phyloP scores from a whole-genome alignment of 371 early-diverging fungal species.

The Nematocida sp. region DNA sequence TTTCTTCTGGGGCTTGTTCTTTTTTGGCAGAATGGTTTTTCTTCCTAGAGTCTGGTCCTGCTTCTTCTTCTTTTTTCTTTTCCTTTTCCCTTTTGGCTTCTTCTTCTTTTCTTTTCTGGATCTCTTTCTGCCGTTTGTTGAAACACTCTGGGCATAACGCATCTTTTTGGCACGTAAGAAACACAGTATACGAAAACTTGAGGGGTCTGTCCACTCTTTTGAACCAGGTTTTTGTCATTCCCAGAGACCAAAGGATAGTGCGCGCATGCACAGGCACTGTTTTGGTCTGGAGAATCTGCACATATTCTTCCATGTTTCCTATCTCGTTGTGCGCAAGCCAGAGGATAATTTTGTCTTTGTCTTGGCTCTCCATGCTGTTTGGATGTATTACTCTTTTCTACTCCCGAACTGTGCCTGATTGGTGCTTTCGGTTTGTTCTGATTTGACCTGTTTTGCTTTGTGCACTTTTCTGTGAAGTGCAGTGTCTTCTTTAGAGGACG shows the following conservation, averaged over 20 bases:
- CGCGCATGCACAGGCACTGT: background rate
- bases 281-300: background rate
- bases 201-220: constrained; percentile 17
- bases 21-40: background rate
- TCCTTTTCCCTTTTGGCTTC: background rate
- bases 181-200: background rate
- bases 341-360: constrained; percentile 15
- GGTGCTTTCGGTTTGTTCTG: background rate
- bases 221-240: constrained; percentile 39
- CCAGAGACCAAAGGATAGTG: constrained; percentile 22
- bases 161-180: constrained; percentile 34
- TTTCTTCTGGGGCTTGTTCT: background rate
- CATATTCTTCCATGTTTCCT: constrained; percentile 34
- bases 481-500: background rate
- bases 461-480: constrained; percentile 21
- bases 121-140: background rate
- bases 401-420: background rate
- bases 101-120: background rate
- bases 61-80: background rate
- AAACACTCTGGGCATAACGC: constrained; percentile 32
- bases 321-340: constrained; percentile 45
- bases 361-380: constrained; percentile 11
- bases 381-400: constrained; percentile 1
- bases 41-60: background rate
- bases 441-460: background rate